Conservation (phyloP, 108 stramenopile species). For the Cyclotella baltica region DNA sequence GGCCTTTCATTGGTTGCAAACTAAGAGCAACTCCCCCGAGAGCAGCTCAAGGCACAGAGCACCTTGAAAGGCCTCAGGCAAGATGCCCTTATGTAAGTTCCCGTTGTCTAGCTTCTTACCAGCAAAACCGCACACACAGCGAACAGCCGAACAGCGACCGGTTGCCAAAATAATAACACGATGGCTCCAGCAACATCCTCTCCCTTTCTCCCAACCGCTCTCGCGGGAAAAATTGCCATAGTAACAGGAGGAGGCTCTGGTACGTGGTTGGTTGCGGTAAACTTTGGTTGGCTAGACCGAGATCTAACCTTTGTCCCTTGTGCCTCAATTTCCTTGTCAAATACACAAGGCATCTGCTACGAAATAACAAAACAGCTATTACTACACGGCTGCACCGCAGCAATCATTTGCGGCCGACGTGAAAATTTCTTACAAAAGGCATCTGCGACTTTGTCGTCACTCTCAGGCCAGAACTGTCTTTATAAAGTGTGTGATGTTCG, state of each 20-base stretch:
- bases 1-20: too few species aligned
- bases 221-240: slow-evolving; percentile 78
- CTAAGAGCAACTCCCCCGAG: slow-evolving; percentile 5
- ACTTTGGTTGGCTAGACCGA: background rate
- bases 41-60: background rate
- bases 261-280: background rate
- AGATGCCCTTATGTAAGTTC: slow-evolving; percentile 13
- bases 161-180: background rate
- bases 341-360: slow-evolving; percentile 69
- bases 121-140: slow-evolving; percentile 13
- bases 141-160: background rate
- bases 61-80: slow-evolving; percentile 8
- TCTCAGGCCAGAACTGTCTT: slow-evolving; percentile 52
- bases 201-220: slow-evolving; percentile 75
- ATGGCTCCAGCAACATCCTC: slow-evolving; percentile 28
- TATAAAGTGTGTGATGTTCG: slow-evolving; percentile 85
- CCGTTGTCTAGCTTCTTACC: slow-evolving; percentile 25
- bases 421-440: slow-evolving; percentile 76
- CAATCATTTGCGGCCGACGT: slow-evolving; percentile 84
- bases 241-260: slow-evolving; percentile 88
- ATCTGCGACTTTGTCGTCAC: slow-evolving; percentile 39
- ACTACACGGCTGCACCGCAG: slow-evolving; percentile 73
- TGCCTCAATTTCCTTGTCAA: background rate
- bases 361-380: slow-evolving; percentile 83
- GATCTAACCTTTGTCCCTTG: background rate